These are phyloP conservation scores for Phoenix roebelenii DNA, from an alignment of 176 grass and related monocot species.

Conservation along the genomic window DNA sequence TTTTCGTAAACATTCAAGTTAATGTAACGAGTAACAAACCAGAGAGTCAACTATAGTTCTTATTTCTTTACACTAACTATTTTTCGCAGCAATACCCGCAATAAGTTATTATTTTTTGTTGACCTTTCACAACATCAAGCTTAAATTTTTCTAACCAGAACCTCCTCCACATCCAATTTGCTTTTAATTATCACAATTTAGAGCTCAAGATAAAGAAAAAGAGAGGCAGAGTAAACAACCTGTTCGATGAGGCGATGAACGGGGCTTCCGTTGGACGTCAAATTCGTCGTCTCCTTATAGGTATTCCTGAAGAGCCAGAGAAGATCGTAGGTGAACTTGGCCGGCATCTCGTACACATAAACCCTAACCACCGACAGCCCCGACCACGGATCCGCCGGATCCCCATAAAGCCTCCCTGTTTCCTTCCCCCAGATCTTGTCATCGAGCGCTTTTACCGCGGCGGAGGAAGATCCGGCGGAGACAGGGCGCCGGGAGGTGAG, in stretches of 20 bases:
- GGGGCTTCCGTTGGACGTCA: conserved; percentile 97
- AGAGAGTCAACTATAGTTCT: no score
- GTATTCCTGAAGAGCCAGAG: conserved; percentile 79
- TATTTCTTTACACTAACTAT: no score
- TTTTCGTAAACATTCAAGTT: no score
- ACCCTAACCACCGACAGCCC: conserved; percentile 51
- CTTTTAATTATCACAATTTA: neutral
- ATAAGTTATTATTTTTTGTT: no score
- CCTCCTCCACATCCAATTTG: neutral
- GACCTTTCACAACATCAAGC: no score
- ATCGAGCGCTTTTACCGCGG: conserved; percentile 19
- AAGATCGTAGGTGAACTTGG: conserved; percentile 92
- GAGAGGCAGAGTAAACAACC: conserved; percentile 30
- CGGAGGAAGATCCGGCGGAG: neutral
- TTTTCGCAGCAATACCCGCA: no score
- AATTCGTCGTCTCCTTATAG: conserved; percentile 66
- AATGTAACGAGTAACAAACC: no score
- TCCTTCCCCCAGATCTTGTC: conserved; percentile 40
- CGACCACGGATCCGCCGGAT: conserved; percentile 36
- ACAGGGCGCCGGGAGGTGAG: neutral
- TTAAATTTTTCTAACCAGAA: neutral
- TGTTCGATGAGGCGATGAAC: conserved; percentile 95
- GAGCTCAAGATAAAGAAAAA: neutral
- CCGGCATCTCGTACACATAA: conserved; percentile 95
- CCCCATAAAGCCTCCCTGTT: conserved; percentile 38